Base-by-base conservation (phyloP, 2,329 filamentous ascomycete genomes). In the Xylariomycetidae sp. region DNA sequence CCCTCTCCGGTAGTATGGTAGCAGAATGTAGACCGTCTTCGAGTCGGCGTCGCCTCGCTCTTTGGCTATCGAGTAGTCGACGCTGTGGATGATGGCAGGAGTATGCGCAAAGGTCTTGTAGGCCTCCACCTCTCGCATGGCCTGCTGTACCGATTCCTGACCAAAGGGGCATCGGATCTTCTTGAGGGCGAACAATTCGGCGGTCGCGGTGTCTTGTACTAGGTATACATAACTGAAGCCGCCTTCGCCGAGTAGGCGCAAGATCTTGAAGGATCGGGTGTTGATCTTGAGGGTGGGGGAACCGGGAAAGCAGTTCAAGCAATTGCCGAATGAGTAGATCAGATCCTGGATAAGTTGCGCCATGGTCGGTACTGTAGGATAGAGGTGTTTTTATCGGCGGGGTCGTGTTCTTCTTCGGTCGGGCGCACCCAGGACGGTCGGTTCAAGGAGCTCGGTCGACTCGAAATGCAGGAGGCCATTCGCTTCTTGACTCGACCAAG, bases 181-280 rank as follows among this genome's bases (percentile, higher is more conserved):
- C 65, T 98, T 98, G 42, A 96, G 79, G 13, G 92, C 92, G 60
- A 94, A 90, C 29, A 95, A 76, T 51, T 90, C 79, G 39, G 85
- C 84, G 32, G 79, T 83, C 34, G 77, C 70, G 29, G 84, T 90
- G 60, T 95, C 89, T 70, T 96, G 85, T 39, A 98, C 92, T 39
- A 98, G 85, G 65, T 98, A 98, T 50, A 98, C 92, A 63, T 96
- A 98, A 46, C 88, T 95, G 70, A 98, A 98, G 54, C 92, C 92
- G 57, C 92, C 92, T 83, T 98, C 92, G 59, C 92, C 92, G 4
- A 98, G 74, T 31, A 98, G 71, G 39, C 92, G 84, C 50, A 94
- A 68, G 58, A 98, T 93, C 72, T 95, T 96, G 73, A 95, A 95
- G 64, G 80, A 92, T 42, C 88, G 81, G 54, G 74, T 84, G 63